phyloP scores from a whole-genome alignment of 2,329 filamentous ascomycete species.

The Pseudopyrenochaeta lycopersici region DNA sequence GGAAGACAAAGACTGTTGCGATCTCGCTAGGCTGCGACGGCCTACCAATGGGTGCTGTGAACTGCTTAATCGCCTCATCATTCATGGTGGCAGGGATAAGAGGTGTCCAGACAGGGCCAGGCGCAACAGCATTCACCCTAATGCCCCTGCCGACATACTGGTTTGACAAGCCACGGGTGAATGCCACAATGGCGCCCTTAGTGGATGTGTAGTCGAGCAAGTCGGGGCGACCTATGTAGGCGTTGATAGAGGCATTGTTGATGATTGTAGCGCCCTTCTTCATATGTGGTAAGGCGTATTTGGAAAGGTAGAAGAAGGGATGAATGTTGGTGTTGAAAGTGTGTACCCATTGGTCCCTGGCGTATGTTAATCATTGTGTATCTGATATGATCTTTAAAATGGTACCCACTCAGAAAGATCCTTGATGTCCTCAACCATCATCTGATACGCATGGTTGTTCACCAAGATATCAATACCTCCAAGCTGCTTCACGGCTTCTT shows the following conservation, averaged over 20 bases:
- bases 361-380: conserved; percentile 14
- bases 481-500: conserved; percentile 71
- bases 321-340: conserved; percentile 89
- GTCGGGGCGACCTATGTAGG: conserved; percentile 81
- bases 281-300: conserved; percentile 80
- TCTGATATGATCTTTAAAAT: too few relatives aligned
- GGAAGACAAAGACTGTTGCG: conserved; percentile 81
- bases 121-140: conserved; percentile 78
- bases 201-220: conserved; percentile 84
- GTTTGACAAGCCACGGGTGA: conserved; percentile 80
- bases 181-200: conserved; percentile 80
- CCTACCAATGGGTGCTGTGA: conserved; percentile 77
- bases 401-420: conserved; percentile 71
- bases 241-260: conserved; percentile 86
- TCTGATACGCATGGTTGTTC: conserved; percentile 78
- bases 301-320: conserved; percentile 80
- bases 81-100: conserved; percentile 54
- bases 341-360: conserved; percentile 77
- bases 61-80: conserved; percentile 72
- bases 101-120: conserved; percentile 66
- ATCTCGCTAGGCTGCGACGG: conserved; percentile 84
- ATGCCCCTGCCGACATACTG: conserved; percentile 77
- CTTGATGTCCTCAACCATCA: conserved; percentile 75
- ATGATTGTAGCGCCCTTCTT: conserved; percentile 78
- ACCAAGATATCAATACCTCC: conserved; percentile 77